phyloP scores from a whole-genome alignment of 768 basidiomycete species.

The Phanerochaete carnosa region DNA sequence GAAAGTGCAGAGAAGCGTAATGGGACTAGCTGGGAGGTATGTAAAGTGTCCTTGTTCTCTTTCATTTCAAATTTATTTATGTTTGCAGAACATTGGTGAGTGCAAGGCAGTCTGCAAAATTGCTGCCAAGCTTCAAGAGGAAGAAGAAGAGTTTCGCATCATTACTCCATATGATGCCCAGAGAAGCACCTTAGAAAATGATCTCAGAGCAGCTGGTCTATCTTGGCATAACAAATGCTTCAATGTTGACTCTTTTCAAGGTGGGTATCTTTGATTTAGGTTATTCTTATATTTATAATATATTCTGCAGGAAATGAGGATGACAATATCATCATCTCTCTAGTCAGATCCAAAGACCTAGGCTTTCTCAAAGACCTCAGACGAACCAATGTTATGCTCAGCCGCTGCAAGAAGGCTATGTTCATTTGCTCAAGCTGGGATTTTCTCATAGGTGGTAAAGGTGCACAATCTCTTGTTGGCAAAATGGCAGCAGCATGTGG shows the following conservation, averaged over 20 bases:
- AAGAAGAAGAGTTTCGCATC: slow-evolving; percentile 51
- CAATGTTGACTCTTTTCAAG: slow-evolving; percentile 81
- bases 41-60: slow-evolving; percentile 5
- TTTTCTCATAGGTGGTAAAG: slow-evolving; percentile 53
- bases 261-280: slow-evolving; percentile 31
- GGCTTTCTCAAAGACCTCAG: slow-evolving; percentile 67
- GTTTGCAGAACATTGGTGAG: slow-evolving; percentile 62
- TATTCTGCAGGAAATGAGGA: slow-evolving; percentile 70
- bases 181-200: slow-evolving; percentile 52
- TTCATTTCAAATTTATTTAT: neutral
- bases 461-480: slow-evolving; percentile 44
- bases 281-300: neutral
- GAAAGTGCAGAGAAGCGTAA: slow-evolving; percentile 32
- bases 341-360: slow-evolving; percentile 58
- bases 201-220: slow-evolving; percentile 47
- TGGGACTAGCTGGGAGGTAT: slow-evolving; percentile 39
- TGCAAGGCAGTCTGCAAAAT: slow-evolving; percentile 52
- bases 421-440: slow-evolving; percentile 61
- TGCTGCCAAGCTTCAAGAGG: slow-evolving; percentile 51
- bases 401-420: slow-evolving; percentile 77
- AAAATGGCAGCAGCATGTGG: slow-evolving; percentile 32
- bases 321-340: slow-evolving; percentile 69
- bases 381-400: slow-evolving; percentile 87
- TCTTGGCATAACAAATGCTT: slow-evolving; percentile 68
- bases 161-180: slow-evolving; percentile 85